Conservation (phyloP, 2,329 filamentous ascomycete genomes). For the Rhynchosporium agropyri region DNA sequence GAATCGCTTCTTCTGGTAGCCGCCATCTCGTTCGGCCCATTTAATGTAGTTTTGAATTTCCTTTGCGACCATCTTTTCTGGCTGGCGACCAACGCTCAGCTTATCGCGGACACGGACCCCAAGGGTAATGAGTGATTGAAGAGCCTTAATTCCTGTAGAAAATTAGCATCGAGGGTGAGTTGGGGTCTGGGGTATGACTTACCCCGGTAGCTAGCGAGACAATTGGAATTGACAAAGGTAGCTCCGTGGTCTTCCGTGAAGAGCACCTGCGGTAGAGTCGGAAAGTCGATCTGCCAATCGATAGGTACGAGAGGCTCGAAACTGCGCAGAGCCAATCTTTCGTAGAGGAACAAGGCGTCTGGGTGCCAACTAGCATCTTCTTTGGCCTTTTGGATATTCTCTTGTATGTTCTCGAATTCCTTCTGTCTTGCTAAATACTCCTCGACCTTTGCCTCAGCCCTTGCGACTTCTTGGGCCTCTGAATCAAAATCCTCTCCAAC, state of each 20-base stretch:
- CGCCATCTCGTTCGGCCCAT: slow-evolving; percentile 43
- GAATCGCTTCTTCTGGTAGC: slow-evolving; percentile 37
- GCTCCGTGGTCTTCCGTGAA: slow-evolving; percentile 36
- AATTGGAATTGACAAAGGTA: slow-evolving; percentile 38
- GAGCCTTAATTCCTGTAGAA: slow-evolving; percentile 33
- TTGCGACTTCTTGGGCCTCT: slow-evolving; percentile 20
- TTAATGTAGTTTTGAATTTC: slow-evolving; percentile 41
- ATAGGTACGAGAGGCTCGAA: slow-evolving; percentile 39
- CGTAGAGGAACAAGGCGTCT: slow-evolving; percentile 39
- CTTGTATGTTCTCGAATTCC: slow-evolving; percentile 32
- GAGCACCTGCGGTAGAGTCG: slow-evolving; percentile 37
- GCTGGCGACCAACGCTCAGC: slow-evolving; percentile 19
- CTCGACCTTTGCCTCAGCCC: slow-evolving; percentile 35
- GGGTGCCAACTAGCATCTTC: slow-evolving; percentile 38
- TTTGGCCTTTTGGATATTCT: slow-evolving; percentile 35
- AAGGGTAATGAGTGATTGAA: slow-evolving; percentile 38
- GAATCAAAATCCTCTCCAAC: slow-evolving; percentile 22
- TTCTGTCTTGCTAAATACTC: slow-evolving; percentile 40
- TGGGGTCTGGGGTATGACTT: slow-evolving; percentile 14
- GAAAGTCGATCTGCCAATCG: slow-evolving; percentile 39
- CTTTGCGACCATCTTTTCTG: slow-evolving; percentile 38
- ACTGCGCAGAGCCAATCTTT: slow-evolving; percentile 39
- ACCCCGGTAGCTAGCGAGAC: slow-evolving; percentile 34
- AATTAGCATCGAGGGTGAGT: slow-evolving; percentile 19
- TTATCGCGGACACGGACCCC: slow-evolving; percentile 37